phyloP scores from a whole-genome alignment of 805 yeast genomes.

The Vanderwaltozyma tropicalis region DNA sequence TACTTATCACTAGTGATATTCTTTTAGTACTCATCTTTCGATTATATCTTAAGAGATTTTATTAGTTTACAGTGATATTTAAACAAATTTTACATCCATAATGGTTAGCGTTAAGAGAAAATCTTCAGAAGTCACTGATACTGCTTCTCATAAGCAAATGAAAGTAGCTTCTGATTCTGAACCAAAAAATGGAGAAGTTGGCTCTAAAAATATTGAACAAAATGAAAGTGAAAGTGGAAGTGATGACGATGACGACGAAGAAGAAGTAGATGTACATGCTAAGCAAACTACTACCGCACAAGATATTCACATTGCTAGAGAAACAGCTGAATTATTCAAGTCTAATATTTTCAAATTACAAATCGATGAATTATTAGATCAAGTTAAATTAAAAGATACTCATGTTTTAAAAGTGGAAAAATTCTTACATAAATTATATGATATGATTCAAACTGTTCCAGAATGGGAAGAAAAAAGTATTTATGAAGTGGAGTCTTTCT shows the following conservation, averaged over 20 bases:
- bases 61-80: too few species aligned
- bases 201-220: not conserved
- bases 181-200: constrained; percentile 3
- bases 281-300: constrained; percentile 34
- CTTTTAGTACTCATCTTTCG: too few species aligned
- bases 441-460: constrained; percentile 55
- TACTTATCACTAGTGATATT: too few species aligned
- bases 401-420: constrained; percentile 60
- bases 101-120: constrained; percentile 13
- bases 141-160: constrained; percentile 1
- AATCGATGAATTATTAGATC: constrained; percentile 82
- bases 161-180: too few species aligned
- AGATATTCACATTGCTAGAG: constrained; percentile 85
- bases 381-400: constrained; percentile 62
- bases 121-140: constrained; percentile 14
- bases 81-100: too few species aligned
- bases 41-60: too few species aligned
- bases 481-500: constrained; percentile 46
- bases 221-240: not conserved
- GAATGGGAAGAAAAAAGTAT: constrained; percentile 42
- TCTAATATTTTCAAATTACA: constrained; percentile 92
- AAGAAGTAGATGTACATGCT: constrained; percentile 4
- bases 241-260: constrained; percentile 11
- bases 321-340: constrained; percentile 87
- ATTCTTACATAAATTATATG: constrained; percentile 64